Base-by-base conservation (phyloP, 495 filamentous ascomycete genomes). In the Neurospora cerealis region DNA sequence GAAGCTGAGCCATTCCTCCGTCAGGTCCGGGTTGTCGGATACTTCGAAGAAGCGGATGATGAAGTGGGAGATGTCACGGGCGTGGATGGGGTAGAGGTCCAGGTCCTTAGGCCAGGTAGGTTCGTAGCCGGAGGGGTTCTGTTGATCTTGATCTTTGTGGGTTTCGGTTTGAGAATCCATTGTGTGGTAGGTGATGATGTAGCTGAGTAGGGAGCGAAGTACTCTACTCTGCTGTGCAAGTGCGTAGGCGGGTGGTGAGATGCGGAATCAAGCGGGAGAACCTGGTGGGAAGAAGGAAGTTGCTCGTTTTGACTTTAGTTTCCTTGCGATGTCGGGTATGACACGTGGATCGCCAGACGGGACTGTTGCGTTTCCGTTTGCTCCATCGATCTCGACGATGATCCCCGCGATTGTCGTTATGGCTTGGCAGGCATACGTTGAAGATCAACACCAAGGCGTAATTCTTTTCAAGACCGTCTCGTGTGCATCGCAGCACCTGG, bases 1-100 rank as follows among this genome's bases (percentile, higher is more conserved):
- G 46, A 70, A 80, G 32, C 62, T 73, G 37, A 82, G 75, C 83
- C 83, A 85, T 48, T 83, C 80, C n/a, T 81, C 81, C 39, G 80
- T 80, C 60, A 70, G 70, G 17, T 75, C 76, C 3, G 77, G 73
- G 17, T 79, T 76, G 71, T 85, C 83, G 13, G 83, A 85, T 32
- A 75, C 72, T 13, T 77, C 74, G 75, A 79, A 85, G 74, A 85
- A 85, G 9, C 60, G 37, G 41, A 74, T 37, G 74, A 85, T 78
- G 62, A 84, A 85, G 2, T 72, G 19, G 69, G 77, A 78, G 54
- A 83, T 60, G 19, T n/a, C 8, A n/a, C 4, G 11, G 40, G 5
- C 42, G 5, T n/a, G 11, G 73, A 77, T 38, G 69, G 70, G 39
- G 79, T 76, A n/a, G 2, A 78, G 32, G 19, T 48, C 37, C 5